A percentile compares a stretch with the other conserved stretches of the same genome.
Evolutionary conservation across 1,139 yeast species (phyloP).

Genomic region (Candida albicans): DNA sequence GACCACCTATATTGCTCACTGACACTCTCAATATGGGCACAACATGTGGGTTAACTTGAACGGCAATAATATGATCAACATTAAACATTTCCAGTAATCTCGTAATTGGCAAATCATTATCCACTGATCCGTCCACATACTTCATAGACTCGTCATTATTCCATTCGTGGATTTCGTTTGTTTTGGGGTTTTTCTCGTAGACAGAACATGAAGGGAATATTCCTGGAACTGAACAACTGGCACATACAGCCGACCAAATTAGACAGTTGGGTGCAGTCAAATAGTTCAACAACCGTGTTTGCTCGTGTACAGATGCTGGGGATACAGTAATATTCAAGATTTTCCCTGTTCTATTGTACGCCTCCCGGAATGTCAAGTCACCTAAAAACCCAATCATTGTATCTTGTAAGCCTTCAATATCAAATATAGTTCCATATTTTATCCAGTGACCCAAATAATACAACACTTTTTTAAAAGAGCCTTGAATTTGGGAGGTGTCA

Average conservation of each 20-base stretch:
- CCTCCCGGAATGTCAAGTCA: slow-evolving; percentile 72
- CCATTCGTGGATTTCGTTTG: slow-evolving; percentile 76
- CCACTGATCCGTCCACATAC: slow-evolving; percentile 95
- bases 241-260: slow-evolving; percentile 89
- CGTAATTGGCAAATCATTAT: slow-evolving; percentile 87
- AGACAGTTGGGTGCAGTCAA: slow-evolving; percentile 51
- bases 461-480: slow-evolving; percentile 42
- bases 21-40: slow-evolving; percentile 79
- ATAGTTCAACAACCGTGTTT: slow-evolving; percentile 45
- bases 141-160: slow-evolving; percentile 72
- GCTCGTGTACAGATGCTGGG: slow-evolving; percentile 66
- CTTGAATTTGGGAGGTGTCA: slow-evolving; percentile 33
- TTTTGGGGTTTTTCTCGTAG: slow-evolving; percentile 75
- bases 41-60: slow-evolving; percentile 96
- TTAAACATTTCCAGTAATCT: slow-evolving; percentile 93
- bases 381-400: slow-evolving; percentile 86
- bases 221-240: slow-evolving; percentile 93
- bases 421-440: slow-evolving; percentile 87
- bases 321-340: slow-evolving; percentile 56
- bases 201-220: slow-evolving; percentile 84
- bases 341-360: slow-evolving; percentile 59
- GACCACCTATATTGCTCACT: slow-evolving; percentile 70
- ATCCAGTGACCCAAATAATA: slow-evolving; percentile 51
- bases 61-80: slow-evolving; percentile 94
- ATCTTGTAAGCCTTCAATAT: slow-evolving; percentile 64